A percentile compares a stretch with the other conserved stretches of the same genome.
Evolutionary conservation across 2,329 filamentous ascomycete genomes (phyloP).

Genomic region (Aspergillus felis): DNA sequence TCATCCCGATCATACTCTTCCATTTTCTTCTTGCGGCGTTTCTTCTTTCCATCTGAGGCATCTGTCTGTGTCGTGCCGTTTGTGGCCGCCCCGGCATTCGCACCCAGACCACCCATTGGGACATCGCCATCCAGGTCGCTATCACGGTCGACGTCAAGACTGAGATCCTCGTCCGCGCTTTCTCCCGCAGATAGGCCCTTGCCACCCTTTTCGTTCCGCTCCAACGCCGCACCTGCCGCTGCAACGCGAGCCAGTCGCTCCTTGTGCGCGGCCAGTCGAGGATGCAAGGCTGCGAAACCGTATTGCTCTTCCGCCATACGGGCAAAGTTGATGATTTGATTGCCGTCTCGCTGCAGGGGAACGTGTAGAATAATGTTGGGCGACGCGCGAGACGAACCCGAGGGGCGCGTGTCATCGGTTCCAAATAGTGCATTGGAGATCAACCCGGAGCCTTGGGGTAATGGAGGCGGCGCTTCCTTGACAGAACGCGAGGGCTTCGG

Average conservation of each 20-base stretch:
- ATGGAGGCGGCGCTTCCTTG: conserved; percentile 53
- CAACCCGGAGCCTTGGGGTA: conserved; percentile 61
- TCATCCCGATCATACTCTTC: conserved; percentile 66
- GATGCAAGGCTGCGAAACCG: conserved; percentile 90
- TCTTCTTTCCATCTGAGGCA: conserved; percentile 67
- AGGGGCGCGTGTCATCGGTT: conserved; percentile 40
- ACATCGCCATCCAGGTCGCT: conserved; percentile 50
- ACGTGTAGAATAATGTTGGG: conserved; percentile 84
- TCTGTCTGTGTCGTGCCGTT: conserved; percentile 51
- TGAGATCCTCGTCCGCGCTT: conserved; percentile 72
- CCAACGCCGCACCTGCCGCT: conserved; percentile 79
- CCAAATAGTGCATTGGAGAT: conserved; percentile 60
- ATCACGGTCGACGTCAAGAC: conserved; percentile 79
- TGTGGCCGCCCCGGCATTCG: conserved; percentile 48
- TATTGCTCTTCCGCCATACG: conserved; percentile 90
- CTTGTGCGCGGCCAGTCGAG: conserved; percentile 80
- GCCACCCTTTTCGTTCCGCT: conserved; percentile 65
- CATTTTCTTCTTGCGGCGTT: conserved; percentile 65
- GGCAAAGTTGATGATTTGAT: conserved; percentile 93
- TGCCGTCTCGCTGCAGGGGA: conserved; percentile 73
- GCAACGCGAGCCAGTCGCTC: conserved; percentile 85
- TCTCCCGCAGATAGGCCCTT: conserved; percentile 69
- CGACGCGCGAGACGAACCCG: conserved; percentile 46
- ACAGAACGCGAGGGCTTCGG: conserved; percentile 51
- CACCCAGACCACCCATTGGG: conserved; percentile 37